These are phyloP conservation scores for Amanita inopinata DNA, from an alignment of 768 basidiomycete genomes.

Conservation along the genomic window DNA sequence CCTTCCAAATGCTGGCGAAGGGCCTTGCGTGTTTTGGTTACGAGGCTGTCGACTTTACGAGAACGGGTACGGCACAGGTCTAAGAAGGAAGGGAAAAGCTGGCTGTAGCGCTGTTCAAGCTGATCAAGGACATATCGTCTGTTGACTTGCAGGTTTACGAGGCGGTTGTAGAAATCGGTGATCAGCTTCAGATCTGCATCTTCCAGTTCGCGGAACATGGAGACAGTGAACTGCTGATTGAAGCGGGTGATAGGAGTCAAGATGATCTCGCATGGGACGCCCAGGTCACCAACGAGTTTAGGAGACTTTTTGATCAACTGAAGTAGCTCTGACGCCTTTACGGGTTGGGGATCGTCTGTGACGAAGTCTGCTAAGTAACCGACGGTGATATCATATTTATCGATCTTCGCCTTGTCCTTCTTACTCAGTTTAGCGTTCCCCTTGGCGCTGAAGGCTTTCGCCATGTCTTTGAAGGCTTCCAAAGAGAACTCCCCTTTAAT, in stretches of 20 bases:
- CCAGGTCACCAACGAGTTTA: neutral
- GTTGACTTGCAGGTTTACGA: constrained; percentile 1
- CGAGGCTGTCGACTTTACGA: neutral
- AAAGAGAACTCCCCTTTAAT: neutral
- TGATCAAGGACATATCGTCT: neutral
- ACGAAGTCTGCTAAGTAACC: constrained; percentile 1
- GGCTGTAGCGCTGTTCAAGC: neutral
- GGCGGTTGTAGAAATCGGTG: neutral
- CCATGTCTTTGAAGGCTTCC: neutral
- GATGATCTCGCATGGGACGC: constrained; percentile 5
- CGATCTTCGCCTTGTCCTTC: neutral
- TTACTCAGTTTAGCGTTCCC: neutral
- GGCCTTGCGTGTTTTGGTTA: neutral
- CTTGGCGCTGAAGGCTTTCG: neutral
- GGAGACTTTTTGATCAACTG: constrained; percentile 1
- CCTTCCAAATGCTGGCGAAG: neutral
- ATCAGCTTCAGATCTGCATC: constrained; percentile 1
- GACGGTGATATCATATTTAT: neutral
- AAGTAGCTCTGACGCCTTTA: neutral
- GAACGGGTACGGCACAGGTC: neutral
- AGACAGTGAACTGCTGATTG: neutral
- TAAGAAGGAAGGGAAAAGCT: neutral
- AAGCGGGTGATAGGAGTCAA: constrained; percentile 4
- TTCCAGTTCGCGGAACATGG: constrained; percentile 2
- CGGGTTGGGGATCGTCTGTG: neutral